These are phyloP conservation scores for Talaromyces sp. DNA, from an alignment of 2,329 filamentous ascomycete species.

Conservation along the genomic window DNA sequence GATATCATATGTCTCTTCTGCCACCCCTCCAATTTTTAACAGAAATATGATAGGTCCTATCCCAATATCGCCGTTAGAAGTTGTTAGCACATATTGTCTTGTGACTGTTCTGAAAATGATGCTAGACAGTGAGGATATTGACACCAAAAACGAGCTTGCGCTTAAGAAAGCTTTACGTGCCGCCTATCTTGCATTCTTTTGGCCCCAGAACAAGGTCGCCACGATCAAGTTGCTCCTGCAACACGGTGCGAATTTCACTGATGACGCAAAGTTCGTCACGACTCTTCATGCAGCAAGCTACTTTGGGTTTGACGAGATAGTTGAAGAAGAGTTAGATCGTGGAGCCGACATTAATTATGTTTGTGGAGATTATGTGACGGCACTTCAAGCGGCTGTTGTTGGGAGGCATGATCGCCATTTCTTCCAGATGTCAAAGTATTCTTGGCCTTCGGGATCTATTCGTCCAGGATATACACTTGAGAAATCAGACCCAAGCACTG, in stretches of 20 bases:
- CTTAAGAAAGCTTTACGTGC: conserved; percentile 8
- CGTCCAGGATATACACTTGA: not conserved
- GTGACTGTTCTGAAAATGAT: conserved; percentile 2
- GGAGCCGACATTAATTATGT: conserved; percentile 16
- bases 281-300: conserved; percentile 22
- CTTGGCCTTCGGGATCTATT: not conserved
- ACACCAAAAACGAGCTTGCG: not conserved
- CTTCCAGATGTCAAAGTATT: not conserved
- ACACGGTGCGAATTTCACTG: conserved; percentile 10
- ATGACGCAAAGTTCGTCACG: not conserved
- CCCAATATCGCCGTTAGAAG: conserved; percentile 6
- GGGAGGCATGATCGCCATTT: conserved; percentile 5
- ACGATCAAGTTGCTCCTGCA: conserved; percentile 2
- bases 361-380: conserved; percentile 13
- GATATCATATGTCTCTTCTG: conserved; percentile 1
- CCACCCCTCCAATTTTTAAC: not conserved
- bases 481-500: not conserved
- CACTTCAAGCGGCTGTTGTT: conserved; percentile 15
- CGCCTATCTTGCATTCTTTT: not conserved
- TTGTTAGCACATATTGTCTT: not conserved
- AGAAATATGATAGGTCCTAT: not conserved
- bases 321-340: conserved; percentile 23
- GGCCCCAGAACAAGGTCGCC: not conserved
- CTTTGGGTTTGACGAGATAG: conserved; percentile 20
- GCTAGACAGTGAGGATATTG: not conserved